Percentiles rank a stretch among this genome's conserved stretches.
Evolutionary conservation across 1,139 yeast genomes (phyloP).

Genomic region (Entelexis paramagnoliae): DNA sequence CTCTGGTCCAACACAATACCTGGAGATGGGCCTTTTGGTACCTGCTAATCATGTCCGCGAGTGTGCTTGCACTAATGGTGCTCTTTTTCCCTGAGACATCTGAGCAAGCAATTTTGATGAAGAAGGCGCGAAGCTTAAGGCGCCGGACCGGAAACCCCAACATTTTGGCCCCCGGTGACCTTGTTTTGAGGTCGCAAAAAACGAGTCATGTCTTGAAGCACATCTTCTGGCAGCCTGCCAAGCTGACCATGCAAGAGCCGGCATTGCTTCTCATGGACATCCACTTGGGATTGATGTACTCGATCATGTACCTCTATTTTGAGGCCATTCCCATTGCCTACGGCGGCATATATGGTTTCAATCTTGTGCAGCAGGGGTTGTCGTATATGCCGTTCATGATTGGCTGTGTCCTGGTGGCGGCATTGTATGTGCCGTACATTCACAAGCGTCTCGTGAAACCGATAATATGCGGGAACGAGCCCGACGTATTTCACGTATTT

Average conservation of each 20-base stretch:
- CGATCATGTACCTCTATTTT: slow-evolving; percentile 47
- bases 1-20: slow-evolving; percentile 31
- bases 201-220: slow-evolving; percentile 27
- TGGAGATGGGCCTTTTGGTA: slow-evolving; percentile 44
- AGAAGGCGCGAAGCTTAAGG: slow-evolving; percentile 42
- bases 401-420: slow-evolving; percentile 29
- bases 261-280: slow-evolving; percentile 30
- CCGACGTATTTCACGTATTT: slow-evolving; percentile 10
- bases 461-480: background rate
- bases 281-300: slow-evolving; percentile 46
- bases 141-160: slow-evolving; percentile 38
- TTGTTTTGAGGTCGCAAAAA: slow-evolving; percentile 9
- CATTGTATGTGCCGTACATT: background rate
- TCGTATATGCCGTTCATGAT: slow-evolving; percentile 39
- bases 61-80: slow-evolving; percentile 32
- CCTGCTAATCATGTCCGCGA: slow-evolving; percentile 33
- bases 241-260: slow-evolving; percentile 27
- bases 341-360: slow-evolving; percentile 38
- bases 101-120: slow-evolving; percentile 37
- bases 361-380: slow-evolving; percentile 41
- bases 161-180: slow-evolving; percentile 24
- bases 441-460: background rate
- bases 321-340: slow-evolving; percentile 54
- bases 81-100: slow-evolving; percentile 45
- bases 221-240: slow-evolving; percentile 41